These are phyloP conservation scores for Oryza coarctata DNA, from an alignment of 176 grass and related monocot genomes.

Conservation along the genomic window DNA sequence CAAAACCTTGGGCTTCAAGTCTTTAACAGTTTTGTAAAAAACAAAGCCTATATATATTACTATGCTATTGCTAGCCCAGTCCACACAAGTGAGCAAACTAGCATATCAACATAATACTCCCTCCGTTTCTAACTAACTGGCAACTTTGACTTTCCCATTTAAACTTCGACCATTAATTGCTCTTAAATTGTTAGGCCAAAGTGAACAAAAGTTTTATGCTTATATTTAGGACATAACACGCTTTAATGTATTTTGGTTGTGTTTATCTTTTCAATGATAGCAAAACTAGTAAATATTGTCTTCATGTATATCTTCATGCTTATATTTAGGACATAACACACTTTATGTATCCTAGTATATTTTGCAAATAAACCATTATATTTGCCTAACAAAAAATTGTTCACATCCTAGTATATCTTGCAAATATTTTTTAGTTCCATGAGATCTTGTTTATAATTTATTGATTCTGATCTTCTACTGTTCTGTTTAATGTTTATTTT, in stretches of 20 bases:
- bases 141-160: no score
- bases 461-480: background rate
- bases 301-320: no score
- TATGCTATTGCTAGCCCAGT: conserved; percentile 18
- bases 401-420: background rate
- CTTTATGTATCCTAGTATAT: no score
- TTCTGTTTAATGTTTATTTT: background rate
- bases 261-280: conserved; percentile 7
- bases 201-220: no score
- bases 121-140: no score
- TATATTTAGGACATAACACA: no score
- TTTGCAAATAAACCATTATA: no score
- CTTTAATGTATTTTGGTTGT: background rate
- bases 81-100: background rate
- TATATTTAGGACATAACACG: no score
- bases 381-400: background rate
- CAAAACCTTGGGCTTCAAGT: background rate
- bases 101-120: conserved; percentile 1
- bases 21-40: background rate
- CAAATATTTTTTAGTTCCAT: conserved; percentile 2
- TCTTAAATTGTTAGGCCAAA: no score
- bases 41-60: conserved; percentile 1
- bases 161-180: no score
- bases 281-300: background rate
- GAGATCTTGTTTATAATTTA: background rate